Conservation (phyloP, 1,284 basidiomycete species). For the Naganishia sp. region DNA sequence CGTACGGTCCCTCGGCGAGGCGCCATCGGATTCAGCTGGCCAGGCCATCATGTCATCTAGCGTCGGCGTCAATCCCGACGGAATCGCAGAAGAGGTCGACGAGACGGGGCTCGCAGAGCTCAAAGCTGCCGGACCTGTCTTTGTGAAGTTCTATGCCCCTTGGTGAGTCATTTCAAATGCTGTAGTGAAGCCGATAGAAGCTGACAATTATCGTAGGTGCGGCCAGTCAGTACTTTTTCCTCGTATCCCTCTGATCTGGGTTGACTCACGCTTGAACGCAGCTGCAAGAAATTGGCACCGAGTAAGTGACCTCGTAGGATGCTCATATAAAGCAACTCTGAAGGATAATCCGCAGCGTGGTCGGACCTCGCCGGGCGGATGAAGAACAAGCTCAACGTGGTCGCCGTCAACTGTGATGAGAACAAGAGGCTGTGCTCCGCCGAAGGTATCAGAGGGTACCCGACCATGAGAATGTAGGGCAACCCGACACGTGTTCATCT, state of each 20-base stretch:
- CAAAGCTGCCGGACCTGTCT: slow-evolving; percentile 65
- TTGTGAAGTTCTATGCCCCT: slow-evolving; percentile 89
- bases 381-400: slow-evolving; percentile 59
- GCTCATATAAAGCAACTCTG: not conserved
- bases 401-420: slow-evolving; percentile 82
- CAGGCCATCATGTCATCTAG: slow-evolving; percentile 30
- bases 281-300: slow-evolving; percentile 83
- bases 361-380: slow-evolving; percentile 67
- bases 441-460: slow-evolving; percentile 73
- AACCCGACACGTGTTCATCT: slow-evolving; percentile 2
- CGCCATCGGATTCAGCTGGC: not conserved
- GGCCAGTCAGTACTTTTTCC: slow-evolving; percentile 61
- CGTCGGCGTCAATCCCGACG: slow-evolving; percentile 60
- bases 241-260: not conserved
- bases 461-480: slow-evolving; percentile 71
- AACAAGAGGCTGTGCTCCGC: slow-evolving; percentile 65
- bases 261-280: slow-evolving; percentile 32
- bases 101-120: slow-evolving; percentile 59
- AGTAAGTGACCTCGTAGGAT: slow-evolving; percentile 46
- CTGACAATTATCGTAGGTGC: slow-evolving; percentile 59
- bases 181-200: not conserved
- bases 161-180: slow-evolving; percentile 59
- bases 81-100: slow-evolving; percentile 64
- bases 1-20: slow-evolving; percentile 43
- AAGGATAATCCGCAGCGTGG: slow-evolving; percentile 58